phyloP scores from a whole-genome alignment of 2,329 filamentous ascomycete genomes.

The Colletotrichum costaricense region DNA sequence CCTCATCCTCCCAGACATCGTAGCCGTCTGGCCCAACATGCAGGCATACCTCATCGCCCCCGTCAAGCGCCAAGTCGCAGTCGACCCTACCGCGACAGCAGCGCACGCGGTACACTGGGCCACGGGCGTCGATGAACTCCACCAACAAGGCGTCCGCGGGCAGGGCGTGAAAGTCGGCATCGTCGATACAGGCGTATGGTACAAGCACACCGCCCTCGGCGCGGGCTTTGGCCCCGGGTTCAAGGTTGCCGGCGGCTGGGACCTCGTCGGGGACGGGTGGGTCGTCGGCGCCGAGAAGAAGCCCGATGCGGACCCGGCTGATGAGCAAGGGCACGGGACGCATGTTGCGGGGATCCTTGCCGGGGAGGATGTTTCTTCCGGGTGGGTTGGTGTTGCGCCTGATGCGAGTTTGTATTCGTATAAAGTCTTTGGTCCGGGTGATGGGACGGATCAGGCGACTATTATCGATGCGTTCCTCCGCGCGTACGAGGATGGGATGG shows the following conservation, averaged over 20 bases:
- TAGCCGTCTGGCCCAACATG: slow-evolving; percentile 24
- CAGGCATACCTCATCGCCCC: slow-evolving; percentile 23
- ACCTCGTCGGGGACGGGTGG: slow-evolving; percentile 53
- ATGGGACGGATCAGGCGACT: slow-evolving; percentile 29
- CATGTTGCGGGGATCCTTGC: slow-evolving; percentile 47
- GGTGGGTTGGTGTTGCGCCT: slow-evolving; percentile 41
- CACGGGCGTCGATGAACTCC: slow-evolving; percentile 37
- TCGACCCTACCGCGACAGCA: not conserved
- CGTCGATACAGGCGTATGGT: slow-evolving; percentile 37
- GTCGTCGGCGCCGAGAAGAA: slow-evolving; percentile 41
- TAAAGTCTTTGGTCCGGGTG: slow-evolving; percentile 40
- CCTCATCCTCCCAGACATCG: slow-evolving; percentile 18
- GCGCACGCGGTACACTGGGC: slow-evolving; percentile 31
- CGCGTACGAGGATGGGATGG: slow-evolving; percentile 44
- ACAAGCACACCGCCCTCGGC: slow-evolving; percentile 47
- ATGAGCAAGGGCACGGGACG: slow-evolving; percentile 43
- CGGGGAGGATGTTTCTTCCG: slow-evolving; percentile 34
- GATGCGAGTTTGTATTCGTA: slow-evolving; percentile 39
- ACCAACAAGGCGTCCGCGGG: slow-evolving; percentile 34
- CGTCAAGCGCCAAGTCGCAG: slow-evolving; percentile 11
- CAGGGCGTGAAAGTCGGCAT: slow-evolving; percentile 38
- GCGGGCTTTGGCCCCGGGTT: slow-evolving; percentile 59
- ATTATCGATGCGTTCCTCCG: slow-evolving; percentile 39
- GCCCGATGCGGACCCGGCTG: slow-evolving; percentile 48
- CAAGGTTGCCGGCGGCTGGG: slow-evolving; percentile 55